Evolutionary conservation across 176 grass and related monocot genomes (phyloP).

Genomic region (sorghum (Sorghum bicolor)): DNA sequence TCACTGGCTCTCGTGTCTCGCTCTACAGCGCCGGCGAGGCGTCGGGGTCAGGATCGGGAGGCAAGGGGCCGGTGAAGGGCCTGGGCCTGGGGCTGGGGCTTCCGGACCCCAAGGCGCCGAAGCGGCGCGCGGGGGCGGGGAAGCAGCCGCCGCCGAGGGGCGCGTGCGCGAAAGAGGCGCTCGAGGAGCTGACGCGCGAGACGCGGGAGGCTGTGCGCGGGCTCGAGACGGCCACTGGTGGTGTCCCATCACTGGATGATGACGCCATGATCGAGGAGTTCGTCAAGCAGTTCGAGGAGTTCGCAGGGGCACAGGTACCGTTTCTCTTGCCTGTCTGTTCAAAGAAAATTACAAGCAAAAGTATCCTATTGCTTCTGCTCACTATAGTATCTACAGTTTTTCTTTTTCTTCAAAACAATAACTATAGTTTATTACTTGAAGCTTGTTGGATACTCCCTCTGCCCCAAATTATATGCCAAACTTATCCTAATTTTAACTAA

Average conservation of each 20-base stretch:
- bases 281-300: constrained; percentile 97
- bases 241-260: constrained; percentile 44
- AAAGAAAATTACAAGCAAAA: background rate
- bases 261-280: constrained; percentile 98
- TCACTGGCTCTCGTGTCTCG: background rate
- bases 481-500: background rate
- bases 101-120: constrained; percentile 60
- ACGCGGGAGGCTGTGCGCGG: constrained; percentile 81
- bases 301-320: constrained; percentile 77
- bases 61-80: constrained; percentile 35
- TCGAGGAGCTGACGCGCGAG: constrained; percentile 88
- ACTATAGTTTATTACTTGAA: background rate
- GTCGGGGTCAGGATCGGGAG: constrained; percentile 31
- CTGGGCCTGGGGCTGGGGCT: constrained; percentile 71
- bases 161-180: constrained; percentile 77
- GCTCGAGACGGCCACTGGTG: constrained; percentile 72
- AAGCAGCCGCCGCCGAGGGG: constrained; percentile 24
- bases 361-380: background rate
- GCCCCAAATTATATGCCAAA: background rate
- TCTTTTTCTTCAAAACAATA: background rate
- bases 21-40: constrained; percentile 20
- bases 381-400: background rate
- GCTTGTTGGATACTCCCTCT: background rate
- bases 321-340: background rate
- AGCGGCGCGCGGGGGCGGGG: constrained; percentile 62